Evolutionary conservation across 805 yeast species (phyloP).

Genomic region (Schwanniomyces vanrijiae): DNA sequence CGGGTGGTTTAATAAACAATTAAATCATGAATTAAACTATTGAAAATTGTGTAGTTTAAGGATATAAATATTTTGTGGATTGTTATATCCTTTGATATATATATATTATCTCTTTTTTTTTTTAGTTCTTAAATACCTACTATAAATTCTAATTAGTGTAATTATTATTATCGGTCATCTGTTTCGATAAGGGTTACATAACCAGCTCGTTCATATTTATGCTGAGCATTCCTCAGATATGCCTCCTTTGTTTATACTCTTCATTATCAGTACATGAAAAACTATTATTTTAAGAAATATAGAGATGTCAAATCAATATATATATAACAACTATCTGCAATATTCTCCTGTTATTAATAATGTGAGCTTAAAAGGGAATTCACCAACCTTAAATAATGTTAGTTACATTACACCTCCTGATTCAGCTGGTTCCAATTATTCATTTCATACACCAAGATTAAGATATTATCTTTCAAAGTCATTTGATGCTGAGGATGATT

Average conservation of each 20-base stretch:
- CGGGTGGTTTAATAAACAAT: no score
- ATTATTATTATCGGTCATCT: neutral
- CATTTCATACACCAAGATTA: constrained; percentile 50
- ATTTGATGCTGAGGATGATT: constrained; percentile 62
- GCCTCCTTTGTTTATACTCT: neutral
- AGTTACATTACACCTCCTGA: constrained; percentile 22
- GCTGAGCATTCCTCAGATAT: neutral
- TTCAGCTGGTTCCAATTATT: constrained; percentile 25
- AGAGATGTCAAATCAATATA: constrained; percentile 36
- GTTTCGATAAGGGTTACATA: constrained; percentile 4
- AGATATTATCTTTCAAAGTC: constrained; percentile 59
- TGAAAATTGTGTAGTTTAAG: no score
- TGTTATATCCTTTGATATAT: neutral
- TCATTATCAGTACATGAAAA: neutral
- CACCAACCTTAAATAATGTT: constrained; percentile 31
- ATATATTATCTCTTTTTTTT: neutral
- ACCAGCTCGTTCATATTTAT: constrained; percentile 3
- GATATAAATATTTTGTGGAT: no score
- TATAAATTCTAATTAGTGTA: neutral
- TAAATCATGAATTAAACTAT: no score
- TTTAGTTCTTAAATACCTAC: neutral
- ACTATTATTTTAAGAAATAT: neutral
- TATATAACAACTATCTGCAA: constrained; percentile 32
- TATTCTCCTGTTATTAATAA: constrained; percentile 31
- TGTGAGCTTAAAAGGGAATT: constrained; percentile 18